A percentile compares a stretch with the other conserved stretches of the same genome.
phyloP scores from a whole-genome alignment of 768 basidiomycete species.

The button mushroom (Agaricus bisporus) region DNA sequence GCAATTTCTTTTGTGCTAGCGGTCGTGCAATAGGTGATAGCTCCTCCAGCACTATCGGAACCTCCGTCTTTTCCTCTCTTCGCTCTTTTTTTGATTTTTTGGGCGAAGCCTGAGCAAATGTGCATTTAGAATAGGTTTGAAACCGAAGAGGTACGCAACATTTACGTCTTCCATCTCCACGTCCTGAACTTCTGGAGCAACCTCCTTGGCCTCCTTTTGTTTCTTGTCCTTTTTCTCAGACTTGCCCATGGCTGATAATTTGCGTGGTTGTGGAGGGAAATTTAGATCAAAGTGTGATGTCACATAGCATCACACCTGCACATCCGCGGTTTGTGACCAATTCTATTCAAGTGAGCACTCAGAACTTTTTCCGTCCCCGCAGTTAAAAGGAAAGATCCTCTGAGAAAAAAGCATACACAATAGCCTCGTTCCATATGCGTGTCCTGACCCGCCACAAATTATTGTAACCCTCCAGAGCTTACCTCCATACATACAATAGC shows the following conservation, averaged over 20 bases:
- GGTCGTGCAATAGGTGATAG: conserved; percentile 94
- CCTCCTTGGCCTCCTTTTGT: conserved; percentile 36
- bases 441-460: too few relatives aligned
- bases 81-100: conserved; percentile 54
- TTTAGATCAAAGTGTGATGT: conserved; percentile 14
- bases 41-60: conserved; percentile 68
- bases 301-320: neutral
- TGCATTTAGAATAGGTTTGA: conserved; percentile 3
- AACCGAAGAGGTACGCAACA: conserved; percentile 22
- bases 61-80: conserved; percentile 58
- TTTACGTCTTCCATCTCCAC: conserved; percentile 41
- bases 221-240: conserved; percentile 74
- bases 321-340: too few relatives aligned
- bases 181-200: conserved; percentile 28
- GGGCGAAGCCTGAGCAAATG: conserved; percentile 24
- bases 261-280: conserved; percentile 1
- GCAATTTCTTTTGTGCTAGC: conserved; percentile 86
- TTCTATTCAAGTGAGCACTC: too few relatives aligned
- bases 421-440: too few relatives aligned
- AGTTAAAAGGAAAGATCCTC: too few relatives aligned
- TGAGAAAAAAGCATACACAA: too few relatives aligned
- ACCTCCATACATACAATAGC: too few relatives aligned
- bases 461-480: too few relatives aligned
- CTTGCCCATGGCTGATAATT: conserved; percentile 44
- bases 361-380: too few relatives aligned